These are phyloP conservation scores for Aleurites moluccanus DNA, from an alignment of 441 rosid species.

Conservation along the genomic window DNA sequence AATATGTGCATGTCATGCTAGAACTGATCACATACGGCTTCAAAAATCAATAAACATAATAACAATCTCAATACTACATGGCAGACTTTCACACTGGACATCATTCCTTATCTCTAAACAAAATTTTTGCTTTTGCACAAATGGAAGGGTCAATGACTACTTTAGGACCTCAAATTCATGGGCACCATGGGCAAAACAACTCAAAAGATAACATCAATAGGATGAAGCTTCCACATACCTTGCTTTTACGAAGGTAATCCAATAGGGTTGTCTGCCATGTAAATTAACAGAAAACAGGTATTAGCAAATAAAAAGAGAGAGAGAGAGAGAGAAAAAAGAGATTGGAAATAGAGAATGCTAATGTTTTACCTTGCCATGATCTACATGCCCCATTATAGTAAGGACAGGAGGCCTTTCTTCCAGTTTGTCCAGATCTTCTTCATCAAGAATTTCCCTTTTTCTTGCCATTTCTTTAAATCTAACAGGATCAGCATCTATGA, in stretches of 20 bases:
- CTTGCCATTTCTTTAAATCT: slow-evolving; percentile 88
- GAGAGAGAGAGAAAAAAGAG: background rate
- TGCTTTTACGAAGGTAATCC: slow-evolving; percentile 90
- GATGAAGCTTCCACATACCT: slow-evolving; percentile 53
- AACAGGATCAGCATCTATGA: slow-evolving; percentile 72
- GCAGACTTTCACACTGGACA: background rate
- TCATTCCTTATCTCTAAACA: background rate
- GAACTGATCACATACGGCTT: slow-evolving; percentile 9
- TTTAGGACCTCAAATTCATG: slow-evolving; percentile 9
- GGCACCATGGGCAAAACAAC: background rate
- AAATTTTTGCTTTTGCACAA: background rate
- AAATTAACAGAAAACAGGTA: slow-evolving; percentile 27
- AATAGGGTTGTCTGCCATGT: slow-evolving; percentile 85
- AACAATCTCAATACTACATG: background rate
- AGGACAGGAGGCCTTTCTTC: slow-evolving; percentile 94
- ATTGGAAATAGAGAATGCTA: slow-evolving; percentile 9
- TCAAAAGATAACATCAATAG: slow-evolving; percentile 5
- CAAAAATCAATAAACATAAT: slow-evolving; percentile 10
- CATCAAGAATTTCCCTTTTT: slow-evolving; percentile 79
- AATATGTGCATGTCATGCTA: slow-evolving; percentile 16
- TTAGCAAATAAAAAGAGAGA: slow-evolving; percentile 27
- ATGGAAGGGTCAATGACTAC: background rate
- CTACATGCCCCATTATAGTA: slow-evolving; percentile 99
- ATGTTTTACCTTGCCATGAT: slow-evolving; percentile 85
- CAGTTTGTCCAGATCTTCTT: slow-evolving; percentile 86